Base-by-base conservation (phyloP, 768 basidiomycete genomes). In the Infundibulicybe gibba region DNA sequence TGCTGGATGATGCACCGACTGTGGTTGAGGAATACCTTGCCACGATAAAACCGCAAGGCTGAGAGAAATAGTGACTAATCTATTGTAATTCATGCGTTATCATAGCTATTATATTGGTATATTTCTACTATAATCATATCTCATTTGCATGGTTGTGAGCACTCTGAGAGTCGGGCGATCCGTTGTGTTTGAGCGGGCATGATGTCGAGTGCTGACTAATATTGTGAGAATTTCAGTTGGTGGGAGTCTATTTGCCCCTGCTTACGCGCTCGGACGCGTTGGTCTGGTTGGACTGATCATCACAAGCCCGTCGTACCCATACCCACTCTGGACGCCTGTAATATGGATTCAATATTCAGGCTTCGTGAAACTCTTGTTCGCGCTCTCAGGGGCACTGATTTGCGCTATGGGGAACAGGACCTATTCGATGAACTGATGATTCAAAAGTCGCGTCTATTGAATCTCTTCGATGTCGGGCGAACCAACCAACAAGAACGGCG, bases 391-490 rank as follows among this genome's bases (percentile, higher is more conserved):
- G 60, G 72, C 3, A 70, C 69, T 30, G 75, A 71, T 13, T 54
- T 65, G n/a, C 63, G 64, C 17, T 67, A 79, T 64, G 72, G 71
- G 37, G 87, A 87, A 59, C 87, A 87, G 53, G 83, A 83, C 54
- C 75, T 90, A 49, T 89, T 90, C 51, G 83, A 89, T 63, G 75
- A 83, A 61, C 68, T 90, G 54, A 78, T 87, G 71, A 61, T 79
- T 38, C 77, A 85, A 69, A 84, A 79, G 64, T 63, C 77, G 14
- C 75, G 75, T 55, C 74, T 94, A 10, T 65, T 82, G 49, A 71
- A 73, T 50, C 64, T 92, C 19, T 80, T 84, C 58, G 77, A 88
- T 58, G 75, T 85, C 30, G 85, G 85, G 2, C 74, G 72, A 41
- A 72, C 79, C 46, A 83, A 71, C 58, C 61, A 67, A 2, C 73